These are phyloP conservation scores for Achlya hypogyna DNA, from an alignment of 352 stramenopile genomes.

Conservation along the genomic window DNA sequence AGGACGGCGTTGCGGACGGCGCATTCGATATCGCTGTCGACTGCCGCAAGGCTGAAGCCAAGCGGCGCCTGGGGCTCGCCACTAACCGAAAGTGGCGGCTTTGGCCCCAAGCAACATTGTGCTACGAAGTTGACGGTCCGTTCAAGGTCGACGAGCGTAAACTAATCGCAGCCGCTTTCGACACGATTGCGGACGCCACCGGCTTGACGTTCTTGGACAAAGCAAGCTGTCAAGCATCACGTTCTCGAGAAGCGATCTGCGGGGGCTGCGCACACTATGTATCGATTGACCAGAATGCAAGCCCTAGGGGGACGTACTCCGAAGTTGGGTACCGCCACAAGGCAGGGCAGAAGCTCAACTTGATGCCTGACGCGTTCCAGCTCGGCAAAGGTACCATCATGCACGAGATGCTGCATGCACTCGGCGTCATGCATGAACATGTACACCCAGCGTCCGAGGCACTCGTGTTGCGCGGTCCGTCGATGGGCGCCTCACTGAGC, in stretches of 20 bases:
- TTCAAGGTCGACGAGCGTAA: slow-evolving; percentile 38
- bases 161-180: slow-evolving; percentile 40
- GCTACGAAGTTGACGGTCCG: slow-evolving; percentile 47
- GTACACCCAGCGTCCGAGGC: slow-evolving; percentile 52
- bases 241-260: slow-evolving; percentile 7
- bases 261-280: slow-evolving; percentile 46
- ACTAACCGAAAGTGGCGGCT: slow-evolving; percentile 29
- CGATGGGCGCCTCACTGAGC: slow-evolving; percentile 14
- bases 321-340: slow-evolving; percentile 55
- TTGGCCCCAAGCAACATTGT: slow-evolving; percentile 60
- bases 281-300: slow-evolving; percentile 58
- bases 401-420: slow-evolving; percentile 55
- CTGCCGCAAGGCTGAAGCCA: slow-evolving; percentile 21
- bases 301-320: slow-evolving; percentile 44
- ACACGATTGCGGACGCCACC: slow-evolving; percentile 34
- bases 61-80: slow-evolving; percentile 30
- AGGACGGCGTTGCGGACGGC: slow-evolving; percentile 51
- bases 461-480: slow-evolving; percentile 45
- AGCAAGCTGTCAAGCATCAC: slow-evolving; percentile 43
- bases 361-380: slow-evolving; percentile 54
- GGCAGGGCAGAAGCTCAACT: slow-evolving; percentile 58
- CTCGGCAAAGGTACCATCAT: slow-evolving; percentile 34
- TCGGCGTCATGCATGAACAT: slow-evolving; percentile 67
- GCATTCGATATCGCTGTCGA: slow-evolving; percentile 38
- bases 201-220: slow-evolving; percentile 50